phyloP scores from a whole-genome alignment of 225 moss, liverwort and hornwort species.

The Antitrichia curtipendula region DNA sequence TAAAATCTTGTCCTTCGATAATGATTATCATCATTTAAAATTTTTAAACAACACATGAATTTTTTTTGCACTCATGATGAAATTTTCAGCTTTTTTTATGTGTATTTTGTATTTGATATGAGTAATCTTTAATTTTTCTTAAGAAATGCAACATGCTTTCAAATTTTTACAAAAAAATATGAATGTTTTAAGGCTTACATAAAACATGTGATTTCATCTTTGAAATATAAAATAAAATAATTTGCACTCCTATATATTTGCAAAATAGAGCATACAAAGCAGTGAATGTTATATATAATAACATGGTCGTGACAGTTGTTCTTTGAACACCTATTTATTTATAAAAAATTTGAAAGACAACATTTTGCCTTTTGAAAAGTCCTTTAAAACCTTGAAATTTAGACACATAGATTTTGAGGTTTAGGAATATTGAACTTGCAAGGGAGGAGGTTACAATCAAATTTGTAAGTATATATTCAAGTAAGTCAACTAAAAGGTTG shows the following conservation, averaged over 20 bases:
- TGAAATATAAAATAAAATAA: neutral
- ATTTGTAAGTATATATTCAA: neutral
- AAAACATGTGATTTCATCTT: too few relatives aligned
- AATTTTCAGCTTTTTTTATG: neutral
- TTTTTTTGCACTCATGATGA: neutral
- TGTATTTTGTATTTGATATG: neutral
- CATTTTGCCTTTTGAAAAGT: accelerated
- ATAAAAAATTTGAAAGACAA: neutral
- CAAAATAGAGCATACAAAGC: neutral
- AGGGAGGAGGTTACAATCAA: neutral
- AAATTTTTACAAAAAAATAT: neutral
- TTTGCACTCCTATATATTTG: neutral
- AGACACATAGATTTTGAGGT: neutral
- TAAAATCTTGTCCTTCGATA: neutral
- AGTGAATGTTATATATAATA: neutral
- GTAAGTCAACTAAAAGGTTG: neutral
- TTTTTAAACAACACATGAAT: neutral
- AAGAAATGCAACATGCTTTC: accelerated
- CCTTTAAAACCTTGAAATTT: accelerated
- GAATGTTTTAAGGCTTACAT: accelerated
- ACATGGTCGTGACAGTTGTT: neutral
- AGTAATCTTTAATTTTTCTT: accelerated
- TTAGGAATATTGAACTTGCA: accelerated
- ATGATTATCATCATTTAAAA: neutral
- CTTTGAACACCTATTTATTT: neutral